Conservation (phyloP, 2,329 filamentous ascomycete species). For the Calonectria henricotiae region DNA sequence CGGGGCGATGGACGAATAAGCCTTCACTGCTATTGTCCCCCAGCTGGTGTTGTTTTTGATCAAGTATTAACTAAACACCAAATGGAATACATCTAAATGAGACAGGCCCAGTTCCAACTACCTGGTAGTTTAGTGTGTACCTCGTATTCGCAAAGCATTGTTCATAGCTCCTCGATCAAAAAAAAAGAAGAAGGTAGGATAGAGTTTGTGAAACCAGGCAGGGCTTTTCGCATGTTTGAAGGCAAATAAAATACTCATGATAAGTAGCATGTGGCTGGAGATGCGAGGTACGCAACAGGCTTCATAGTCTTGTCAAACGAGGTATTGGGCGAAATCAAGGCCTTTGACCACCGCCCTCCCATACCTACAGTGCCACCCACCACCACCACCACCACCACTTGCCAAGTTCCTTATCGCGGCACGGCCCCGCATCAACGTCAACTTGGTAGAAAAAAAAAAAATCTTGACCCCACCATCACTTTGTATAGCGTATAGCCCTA, state of each 20-base stretch:
- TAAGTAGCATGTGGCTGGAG: neutral
- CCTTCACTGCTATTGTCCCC: no score
- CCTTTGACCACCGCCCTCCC: neutral
- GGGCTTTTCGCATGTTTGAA: neutral
- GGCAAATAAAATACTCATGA: neutral
- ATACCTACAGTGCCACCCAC: neutral
- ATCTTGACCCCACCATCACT: constrained; percentile 60
- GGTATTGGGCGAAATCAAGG: neutral
- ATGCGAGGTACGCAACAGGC: no score
- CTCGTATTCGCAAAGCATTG: no score
- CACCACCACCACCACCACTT: neutral
- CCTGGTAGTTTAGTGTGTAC: no score
- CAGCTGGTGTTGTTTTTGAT: no score
- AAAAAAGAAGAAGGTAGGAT: neutral
- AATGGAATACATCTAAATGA: no score
- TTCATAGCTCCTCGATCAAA: neutral
- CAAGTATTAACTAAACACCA: no score
- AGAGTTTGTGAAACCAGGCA: no score
- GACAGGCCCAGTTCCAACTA: no score
- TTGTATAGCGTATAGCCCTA: constrained; percentile 44
- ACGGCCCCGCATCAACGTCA: constrained; percentile 54
- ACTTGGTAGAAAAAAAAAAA: constrained; percentile 55
- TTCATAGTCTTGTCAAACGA: neutral
- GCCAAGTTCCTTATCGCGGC: constrained; percentile 36
- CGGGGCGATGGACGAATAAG: no score